phyloP scores from a whole-genome alignment of 805 yeast genomes.

The Saturnispora quitensis region DNA sequence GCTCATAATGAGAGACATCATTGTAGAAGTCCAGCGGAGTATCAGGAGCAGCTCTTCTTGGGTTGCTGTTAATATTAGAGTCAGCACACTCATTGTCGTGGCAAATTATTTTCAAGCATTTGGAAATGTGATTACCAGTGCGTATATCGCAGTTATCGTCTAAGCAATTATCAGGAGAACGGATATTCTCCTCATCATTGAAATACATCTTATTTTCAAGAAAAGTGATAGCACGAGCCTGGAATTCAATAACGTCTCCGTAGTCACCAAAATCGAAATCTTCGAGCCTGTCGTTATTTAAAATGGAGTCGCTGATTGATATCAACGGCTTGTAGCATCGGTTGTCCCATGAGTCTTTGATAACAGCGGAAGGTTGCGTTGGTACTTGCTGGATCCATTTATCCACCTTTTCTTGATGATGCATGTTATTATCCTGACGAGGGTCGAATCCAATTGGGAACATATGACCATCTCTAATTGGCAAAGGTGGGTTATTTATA shows the following conservation, averaged over 20 bases:
- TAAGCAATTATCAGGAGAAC: neutral
- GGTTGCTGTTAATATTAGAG: neutral
- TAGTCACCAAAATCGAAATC: slow-evolving; percentile 22
- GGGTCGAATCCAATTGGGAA: slow-evolving; percentile 53
- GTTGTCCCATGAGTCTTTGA: slow-evolving; percentile 24
- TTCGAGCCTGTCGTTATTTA: slow-evolving; percentile 13
- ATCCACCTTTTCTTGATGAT: slow-evolving; percentile 53
- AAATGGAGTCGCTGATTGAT: slow-evolving; percentile 23
- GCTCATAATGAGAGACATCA: slow-evolving; percentile 3
- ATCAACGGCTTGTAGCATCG: slow-evolving; percentile 44
- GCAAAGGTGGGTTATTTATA: neutral
- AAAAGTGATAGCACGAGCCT: slow-evolving; percentile 43
- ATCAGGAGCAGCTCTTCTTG: neutral
- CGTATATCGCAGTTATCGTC: neutral
- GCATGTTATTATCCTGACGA: slow-evolving; percentile 53
- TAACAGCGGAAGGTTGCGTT: slow-evolving; percentile 22
- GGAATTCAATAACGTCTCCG: slow-evolving; percentile 43
- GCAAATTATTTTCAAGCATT: neutral
- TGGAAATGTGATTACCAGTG: neutral
- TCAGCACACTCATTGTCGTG: neutral
- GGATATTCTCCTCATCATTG: slow-evolving; percentile 17
- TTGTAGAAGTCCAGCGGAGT: neutral
- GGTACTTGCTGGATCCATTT: slow-evolving; percentile 59
- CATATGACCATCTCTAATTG: neutral
- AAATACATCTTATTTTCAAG: slow-evolving; percentile 34